Base-by-base conservation (phyloP, 179 eudicot genomes). In the Beta macrorhiza region DNA sequence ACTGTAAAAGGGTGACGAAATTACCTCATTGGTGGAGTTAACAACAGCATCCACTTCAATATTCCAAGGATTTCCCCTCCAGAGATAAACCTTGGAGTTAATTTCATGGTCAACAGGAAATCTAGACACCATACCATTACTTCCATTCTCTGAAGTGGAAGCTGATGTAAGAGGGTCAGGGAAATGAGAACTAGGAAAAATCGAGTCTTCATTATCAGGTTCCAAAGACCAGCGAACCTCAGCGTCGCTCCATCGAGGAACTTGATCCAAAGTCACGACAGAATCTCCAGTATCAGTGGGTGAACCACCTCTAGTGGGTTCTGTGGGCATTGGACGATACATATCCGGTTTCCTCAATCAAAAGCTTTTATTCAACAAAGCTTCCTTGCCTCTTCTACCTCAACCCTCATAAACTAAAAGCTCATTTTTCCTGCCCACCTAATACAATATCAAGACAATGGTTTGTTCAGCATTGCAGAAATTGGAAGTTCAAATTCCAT, bases 1-100 rank as follows among this genome's bases (percentile, higher is more conserved):
- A 25, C 22, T 55, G 6, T 7, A 65, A 52, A 29, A 16, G 72
- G 17, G 7, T 7, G 19, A n/a, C 62, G 17, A 74, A 29, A 37
- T 65, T 71, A 84, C 99, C 97, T 92, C 99, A 83, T 94, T 96
- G 2, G 99, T 90, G 79, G 99, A 96, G 85, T 96, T 96, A 51
- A 96, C 99, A 78, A 94, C 99, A 83, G 97, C 98, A 90, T 96
- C 98, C 15, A 91, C 97, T 92, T 94, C 98, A 81, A 96, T 95
- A 87, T 90, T 94, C 97, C 99, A 94, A 75, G 99, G 99, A 76
- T 94, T 72, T 37, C 99, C 99, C 81, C 98, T 92, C 99, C 98
- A 94, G 44, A 96, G 87, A 89, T 94, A 96, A 76, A 96, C 89
- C 89, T 87, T 96, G 5, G 90, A 91, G 86, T 92, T 94, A 61